Evolutionary conservation across 169 alveolate species (phyloP).

Genomic region (Miamiensis avidus): DNA sequence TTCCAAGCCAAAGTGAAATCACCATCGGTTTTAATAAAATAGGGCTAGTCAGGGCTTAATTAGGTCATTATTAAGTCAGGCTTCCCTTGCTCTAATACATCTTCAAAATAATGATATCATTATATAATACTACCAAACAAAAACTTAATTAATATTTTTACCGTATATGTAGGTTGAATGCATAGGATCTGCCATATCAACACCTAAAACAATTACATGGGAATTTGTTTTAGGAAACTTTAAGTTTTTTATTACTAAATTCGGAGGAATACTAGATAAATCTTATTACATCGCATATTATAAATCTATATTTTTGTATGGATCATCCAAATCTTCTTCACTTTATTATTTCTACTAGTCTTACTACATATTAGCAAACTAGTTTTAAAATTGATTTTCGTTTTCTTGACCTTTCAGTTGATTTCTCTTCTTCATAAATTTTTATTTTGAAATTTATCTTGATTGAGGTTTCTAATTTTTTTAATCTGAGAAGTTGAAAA

Average conservation of each 20-base stretch:
- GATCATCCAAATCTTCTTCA: too few species aligned
- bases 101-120: neutral
- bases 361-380: neutral
- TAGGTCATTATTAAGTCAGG: neutral
- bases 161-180: neutral
- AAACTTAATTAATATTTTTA: too few species aligned
- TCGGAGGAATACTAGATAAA: neutral
- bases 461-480: too few species aligned
- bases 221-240: neutral
- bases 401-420: neutral
- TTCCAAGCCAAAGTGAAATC: constrained; percentile 9
- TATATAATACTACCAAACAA: too few species aligned
- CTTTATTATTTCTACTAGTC: neutral
- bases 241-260: neutral
- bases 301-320: neutral
- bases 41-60: constrained; percentile 7
- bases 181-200: neutral
- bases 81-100: neutral
- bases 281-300: neutral
- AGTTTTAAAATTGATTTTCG: neutral
- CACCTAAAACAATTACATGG: neutral
- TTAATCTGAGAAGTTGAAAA: too few species aligned
- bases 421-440: too few species aligned
- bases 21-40: constrained; percentile 11
- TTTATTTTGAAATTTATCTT: too few species aligned